Evolutionary conservation across 305 asterid species (phyloP).

Genomic region (Fraxinus sp.): DNA sequence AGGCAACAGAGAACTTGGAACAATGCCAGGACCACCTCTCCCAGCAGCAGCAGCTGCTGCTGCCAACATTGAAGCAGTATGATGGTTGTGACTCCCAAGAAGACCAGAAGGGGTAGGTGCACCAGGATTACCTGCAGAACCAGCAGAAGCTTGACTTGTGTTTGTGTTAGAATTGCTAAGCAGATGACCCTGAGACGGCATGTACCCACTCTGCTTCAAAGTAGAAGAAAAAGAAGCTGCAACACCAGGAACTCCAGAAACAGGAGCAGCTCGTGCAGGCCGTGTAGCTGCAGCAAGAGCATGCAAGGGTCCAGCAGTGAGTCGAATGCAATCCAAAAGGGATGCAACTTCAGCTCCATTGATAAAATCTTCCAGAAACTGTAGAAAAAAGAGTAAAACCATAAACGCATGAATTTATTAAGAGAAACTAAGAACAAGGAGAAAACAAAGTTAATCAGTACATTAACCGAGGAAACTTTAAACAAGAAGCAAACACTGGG

Average conservation of each 20-base stretch:
- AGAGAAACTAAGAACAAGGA: conserved; percentile 16
- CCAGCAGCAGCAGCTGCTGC: conserved; percentile 75
- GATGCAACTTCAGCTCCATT: conserved; percentile 98
- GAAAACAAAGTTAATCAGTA: conserved; percentile 14
- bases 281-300: conserved; percentile 99
- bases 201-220: conserved; percentile 64
- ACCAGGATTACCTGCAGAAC: conserved; percentile 52
- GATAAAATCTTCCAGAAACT: conserved; percentile 98
- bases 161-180: conserved; percentile 56
- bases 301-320: conserved; percentile 98
- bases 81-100: conserved; percentile 53
- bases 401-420: conserved; percentile 13
- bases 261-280: conserved; percentile 99
- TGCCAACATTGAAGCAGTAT: conserved; percentile 67
- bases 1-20: conserved; percentile 97
- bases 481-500: not conserved
- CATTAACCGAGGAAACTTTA: not conserved
- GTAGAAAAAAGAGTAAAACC: conserved; percentile 22
- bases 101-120: conserved; percentile 51
- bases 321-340: conserved; percentile 92
- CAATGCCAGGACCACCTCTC: conserved; percentile 97
- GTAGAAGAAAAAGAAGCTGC: conserved; percentile 56
- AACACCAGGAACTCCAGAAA: conserved; percentile 75
- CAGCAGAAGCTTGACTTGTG: conserved; percentile 60
- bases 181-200: conserved; percentile 46